Conservation (phyloP, 495 filamentous ascomycete genomes). For the Margaritispora aquatica region DNA sequence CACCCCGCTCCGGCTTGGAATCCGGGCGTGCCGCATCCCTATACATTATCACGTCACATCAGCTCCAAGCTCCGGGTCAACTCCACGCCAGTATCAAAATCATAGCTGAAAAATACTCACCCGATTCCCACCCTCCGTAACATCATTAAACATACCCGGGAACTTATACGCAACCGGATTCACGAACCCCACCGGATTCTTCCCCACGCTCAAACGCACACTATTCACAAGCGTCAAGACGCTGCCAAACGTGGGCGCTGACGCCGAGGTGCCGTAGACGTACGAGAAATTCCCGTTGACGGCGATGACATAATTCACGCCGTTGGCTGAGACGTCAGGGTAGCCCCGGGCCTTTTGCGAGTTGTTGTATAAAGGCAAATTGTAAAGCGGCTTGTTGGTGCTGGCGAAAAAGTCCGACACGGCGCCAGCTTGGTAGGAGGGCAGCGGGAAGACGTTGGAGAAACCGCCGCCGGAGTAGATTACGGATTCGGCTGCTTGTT, state of each 20-base stretch:
- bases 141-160: conserved; percentile 42
- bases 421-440: conserved; percentile 12
- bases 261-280: conserved; percentile 28
- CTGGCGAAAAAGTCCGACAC: conserved; percentile 8
- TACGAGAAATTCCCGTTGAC: conserved; percentile 24
- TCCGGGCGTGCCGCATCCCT: conserved; percentile 40
- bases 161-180: conserved; percentile 46
- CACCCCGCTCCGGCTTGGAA: conserved; percentile 50
- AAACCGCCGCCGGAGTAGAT: conserved; percentile 43
- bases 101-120: too few species aligned
- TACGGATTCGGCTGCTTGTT: conserved; percentile 13
- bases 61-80: too few species aligned
- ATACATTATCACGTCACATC: too few species aligned
- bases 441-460: conserved; percentile 35
- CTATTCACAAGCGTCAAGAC: conserved; percentile 45
- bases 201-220: conserved; percentile 40
- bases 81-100: too few species aligned
- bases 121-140: conserved; percentile 41
- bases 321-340: conserved; percentile 32
- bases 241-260: conserved; percentile 30
- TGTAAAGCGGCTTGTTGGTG: conserved; percentile 15
- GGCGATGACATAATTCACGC: conserved; percentile 19
- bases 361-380: conserved; percentile 29
- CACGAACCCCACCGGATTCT: conserved; percentile 44
- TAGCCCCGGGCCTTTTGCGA: conserved; percentile 30